Evolutionary conservation across 2,329 filamentous ascomycete species (phyloP).

Genomic region (Fusarium secorum): DNA sequence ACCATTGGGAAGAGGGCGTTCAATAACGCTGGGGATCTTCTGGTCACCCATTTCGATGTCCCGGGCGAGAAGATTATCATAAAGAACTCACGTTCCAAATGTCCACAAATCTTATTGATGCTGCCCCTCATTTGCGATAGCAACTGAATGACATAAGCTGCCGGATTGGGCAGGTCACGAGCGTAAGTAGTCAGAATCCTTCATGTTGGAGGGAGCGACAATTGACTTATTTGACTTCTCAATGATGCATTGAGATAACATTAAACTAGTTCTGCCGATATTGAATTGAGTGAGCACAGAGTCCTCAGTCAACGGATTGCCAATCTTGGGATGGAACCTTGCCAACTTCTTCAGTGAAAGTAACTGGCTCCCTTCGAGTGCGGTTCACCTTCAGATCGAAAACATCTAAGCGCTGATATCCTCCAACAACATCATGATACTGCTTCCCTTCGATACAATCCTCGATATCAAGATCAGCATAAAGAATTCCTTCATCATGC

Average conservation of each 20-base stretch:
- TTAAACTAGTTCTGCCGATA: accelerated
- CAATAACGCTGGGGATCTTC: neutral
- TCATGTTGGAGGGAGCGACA: neutral
- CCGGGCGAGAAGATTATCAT: accelerated
- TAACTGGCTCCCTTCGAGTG: constrained; percentile 46
- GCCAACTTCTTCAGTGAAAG: constrained; percentile 24
- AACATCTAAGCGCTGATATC: constrained; percentile 63
- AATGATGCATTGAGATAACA: accelerated
- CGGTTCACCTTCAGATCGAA: constrained; percentile 60
- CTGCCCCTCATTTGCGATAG: neutral
- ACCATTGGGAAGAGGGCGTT: constrained; percentile 27
- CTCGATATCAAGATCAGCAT: constrained; percentile 59
- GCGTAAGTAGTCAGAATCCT: neutral
- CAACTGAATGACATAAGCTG: neutral
- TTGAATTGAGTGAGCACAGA: no score
- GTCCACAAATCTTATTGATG: neutral
- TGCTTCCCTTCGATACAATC: constrained; percentile 64
- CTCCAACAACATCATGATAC: constrained; percentile 64
- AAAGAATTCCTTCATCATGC: constrained; percentile 57
- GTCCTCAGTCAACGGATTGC: neutral
- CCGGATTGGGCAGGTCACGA: neutral
- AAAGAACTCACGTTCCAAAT: neutral
- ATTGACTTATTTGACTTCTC: neutral
- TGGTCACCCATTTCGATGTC: neutral
- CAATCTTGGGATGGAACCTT: accelerated